These are phyloP conservation scores for Chrysophaeum taylorii DNA, from an alignment of 352 stramenopile genomes.

Conservation along the genomic window DNA sequence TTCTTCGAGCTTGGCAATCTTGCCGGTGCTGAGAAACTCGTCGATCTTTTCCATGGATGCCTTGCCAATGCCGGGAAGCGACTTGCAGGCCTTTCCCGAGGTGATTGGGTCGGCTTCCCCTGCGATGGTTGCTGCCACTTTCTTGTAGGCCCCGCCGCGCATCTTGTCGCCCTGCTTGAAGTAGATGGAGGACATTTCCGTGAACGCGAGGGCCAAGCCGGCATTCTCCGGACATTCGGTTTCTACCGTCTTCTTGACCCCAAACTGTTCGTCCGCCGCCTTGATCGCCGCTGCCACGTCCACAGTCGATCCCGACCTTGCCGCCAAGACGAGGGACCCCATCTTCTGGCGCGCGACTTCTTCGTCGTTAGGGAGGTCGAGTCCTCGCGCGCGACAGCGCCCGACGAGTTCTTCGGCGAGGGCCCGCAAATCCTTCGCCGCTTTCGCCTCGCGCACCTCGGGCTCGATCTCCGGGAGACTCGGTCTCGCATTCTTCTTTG, in stretches of 20 bases:
- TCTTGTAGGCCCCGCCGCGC: slow-evolving; percentile 68
- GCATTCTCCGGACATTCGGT: slow-evolving; percentile 56
- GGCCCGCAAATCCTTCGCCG: not conserved
- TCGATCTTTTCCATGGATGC: slow-evolving; percentile 63
- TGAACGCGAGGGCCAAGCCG: slow-evolving; percentile 54
- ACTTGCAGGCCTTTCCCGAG: slow-evolving; percentile 52
- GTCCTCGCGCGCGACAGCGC: not conserved
- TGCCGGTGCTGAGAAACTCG: slow-evolving; percentile 66
- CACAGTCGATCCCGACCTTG: not conserved
- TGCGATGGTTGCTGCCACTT: slow-evolving; percentile 65
- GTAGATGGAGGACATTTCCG: slow-evolving; percentile 65
- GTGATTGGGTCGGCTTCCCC: slow-evolving; percentile 52
- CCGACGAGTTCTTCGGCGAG: not conserved
- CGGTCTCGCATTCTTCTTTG: not conserved
- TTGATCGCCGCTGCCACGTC: not conserved
- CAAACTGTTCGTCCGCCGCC: not conserved
- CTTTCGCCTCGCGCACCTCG: not conserved
- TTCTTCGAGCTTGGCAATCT: slow-evolving; percentile 60
- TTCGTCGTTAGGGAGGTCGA: not conserved
- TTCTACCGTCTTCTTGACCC: slow-evolving; percentile 33
- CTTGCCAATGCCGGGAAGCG: slow-evolving; percentile 65
- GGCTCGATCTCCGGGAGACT: not conserved
- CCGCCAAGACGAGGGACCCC: not conserved
- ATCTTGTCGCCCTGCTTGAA: slow-evolving; percentile 71
- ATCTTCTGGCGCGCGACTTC: not conserved